Evolutionary conservation across 345 rosid genomes (phyloP).

Genomic region (Lenwebbia sp.): DNA sequence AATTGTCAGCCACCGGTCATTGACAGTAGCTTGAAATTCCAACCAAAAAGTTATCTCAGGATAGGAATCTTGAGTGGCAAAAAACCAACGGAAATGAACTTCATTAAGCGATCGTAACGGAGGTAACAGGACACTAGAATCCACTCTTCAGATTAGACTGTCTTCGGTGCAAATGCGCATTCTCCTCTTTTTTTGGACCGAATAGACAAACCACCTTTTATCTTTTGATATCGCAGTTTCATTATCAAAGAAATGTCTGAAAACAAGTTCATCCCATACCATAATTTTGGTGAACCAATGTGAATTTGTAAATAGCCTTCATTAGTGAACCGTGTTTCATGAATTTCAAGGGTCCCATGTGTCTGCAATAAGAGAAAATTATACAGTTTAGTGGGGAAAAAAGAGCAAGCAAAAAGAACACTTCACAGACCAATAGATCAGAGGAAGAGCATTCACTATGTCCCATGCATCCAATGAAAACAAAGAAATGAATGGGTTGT

Average conservation of each 20-base stretch:
- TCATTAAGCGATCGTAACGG: not conserved
- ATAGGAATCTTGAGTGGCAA: not conserved
- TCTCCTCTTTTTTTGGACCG: too few species aligned
- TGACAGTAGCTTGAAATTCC: not conserved
- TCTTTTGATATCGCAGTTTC: not conserved
- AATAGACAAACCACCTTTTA: too few species aligned
- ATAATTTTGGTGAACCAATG: conserved; percentile 63
- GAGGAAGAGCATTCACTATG: not conserved
- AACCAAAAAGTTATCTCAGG: not conserved
- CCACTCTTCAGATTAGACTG: not conserved
- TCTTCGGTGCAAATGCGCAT: not conserved
- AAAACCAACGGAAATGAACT: not conserved
- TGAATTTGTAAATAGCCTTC: conserved; percentile 71
- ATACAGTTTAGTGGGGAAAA: not conserved
- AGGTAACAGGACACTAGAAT: not conserved
- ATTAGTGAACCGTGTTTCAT: conserved; percentile 54
- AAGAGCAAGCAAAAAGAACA: not conserved
- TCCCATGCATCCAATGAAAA: not conserved
- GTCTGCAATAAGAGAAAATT: conserved; percentile 24
- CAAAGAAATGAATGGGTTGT: not conserved
- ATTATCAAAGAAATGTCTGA: not conserved
- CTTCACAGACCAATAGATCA: not conserved
- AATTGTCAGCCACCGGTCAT: not conserved
- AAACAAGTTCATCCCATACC: conserved; percentile 27
- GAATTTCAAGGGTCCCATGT: conserved; percentile 75